These are phyloP conservation scores for Chaetomium globosum DNA, from an alignment of 2,329 filamentous ascomycete genomes.

Conservation along the genomic window DNA sequence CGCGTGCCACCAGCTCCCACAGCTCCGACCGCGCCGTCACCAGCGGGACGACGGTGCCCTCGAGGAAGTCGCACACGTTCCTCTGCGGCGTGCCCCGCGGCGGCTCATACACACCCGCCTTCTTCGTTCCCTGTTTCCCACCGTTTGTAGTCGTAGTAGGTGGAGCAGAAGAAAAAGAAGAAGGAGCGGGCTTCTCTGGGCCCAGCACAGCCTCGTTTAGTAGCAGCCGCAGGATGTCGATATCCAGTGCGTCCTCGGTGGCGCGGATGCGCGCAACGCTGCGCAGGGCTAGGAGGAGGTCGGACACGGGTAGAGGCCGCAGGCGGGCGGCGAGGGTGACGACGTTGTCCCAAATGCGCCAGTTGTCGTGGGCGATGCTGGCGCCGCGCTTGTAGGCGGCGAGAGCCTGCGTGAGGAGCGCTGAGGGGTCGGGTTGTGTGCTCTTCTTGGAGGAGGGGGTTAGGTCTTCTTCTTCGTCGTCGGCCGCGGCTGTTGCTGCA, in stretches of 20 bases:
- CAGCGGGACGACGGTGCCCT: conserved; percentile 74
- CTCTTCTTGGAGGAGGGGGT: background rate
- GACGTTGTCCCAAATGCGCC: conserved; percentile 96
- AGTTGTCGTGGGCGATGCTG: conserved; percentile 78
- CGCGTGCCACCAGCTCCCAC: conserved; percentile 72
- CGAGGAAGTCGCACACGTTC: conserved; percentile 71
- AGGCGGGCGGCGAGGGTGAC: conserved; percentile 82
- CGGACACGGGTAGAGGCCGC: conserved; percentile 70
- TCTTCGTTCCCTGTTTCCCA: conserved; percentile 36
- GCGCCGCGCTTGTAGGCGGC: conserved; percentile 86
- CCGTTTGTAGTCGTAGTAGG: too few relatives aligned
- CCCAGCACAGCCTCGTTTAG: conserved; percentile 68
- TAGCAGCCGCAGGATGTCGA: conserved; percentile 69
- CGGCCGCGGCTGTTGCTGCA: conserved; percentile 27
- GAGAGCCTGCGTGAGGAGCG: conserved; percentile 73
- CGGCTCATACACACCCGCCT: conserved; percentile 46
- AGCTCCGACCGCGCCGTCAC: conserved; percentile 78
- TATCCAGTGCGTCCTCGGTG: conserved; percentile 78
- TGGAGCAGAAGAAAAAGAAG: too few relatives aligned
- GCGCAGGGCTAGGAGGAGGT: conserved; percentile 74
- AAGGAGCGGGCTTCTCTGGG: conserved; percentile 42
- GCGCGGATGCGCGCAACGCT: conserved; percentile 76
- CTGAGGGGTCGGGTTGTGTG: conserved; percentile 53
- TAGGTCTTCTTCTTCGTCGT: conserved; percentile 39
- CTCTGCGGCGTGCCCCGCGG: conserved; percentile 62